Base-by-base conservation (phyloP, 495 filamentous ascomycete species). In the Bombardia bombarda region DNA sequence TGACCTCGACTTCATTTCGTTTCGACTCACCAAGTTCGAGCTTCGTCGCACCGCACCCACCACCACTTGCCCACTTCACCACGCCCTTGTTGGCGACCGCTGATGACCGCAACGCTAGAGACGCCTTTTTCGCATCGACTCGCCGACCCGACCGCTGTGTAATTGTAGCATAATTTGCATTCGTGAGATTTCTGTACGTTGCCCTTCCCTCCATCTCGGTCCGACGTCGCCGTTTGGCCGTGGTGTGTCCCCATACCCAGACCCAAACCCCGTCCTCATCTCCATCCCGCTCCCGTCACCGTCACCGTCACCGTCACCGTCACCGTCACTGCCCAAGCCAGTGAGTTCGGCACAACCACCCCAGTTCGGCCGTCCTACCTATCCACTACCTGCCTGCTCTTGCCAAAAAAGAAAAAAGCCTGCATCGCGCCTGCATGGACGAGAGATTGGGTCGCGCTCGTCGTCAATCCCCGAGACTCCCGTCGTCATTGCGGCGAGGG, bases 161-260 rank as follows among this genome's bases (percentile, higher is more conserved):
- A 51, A 55, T 48, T 55, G 48, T 57, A 57, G 32, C 51, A 50
- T 57, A 55, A 47, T 46, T 46, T 26, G 52, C 46, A 52, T 55
- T 50, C 43, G 37, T 41, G 46, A 50, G 40, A 35, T 48, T 58
- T 55, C 43, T 46, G 51, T 55, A 51, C 23, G 49, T 56, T 36
- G 41, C 32, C 16, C 16, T 44, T 24, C 7, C 32, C 32, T 36
- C 31, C 25, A 13, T 19, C 35, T 20, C 35, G n/a, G n/a, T n/a
- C 30, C 30, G 13, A 13, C 18, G n/a, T 31, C 21, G 28, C 12
- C 26, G 16, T 9, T 14, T 30, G 4, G 8, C 18, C 19, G 7
- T 33, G 40, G 21, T 9, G 9, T 10, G 9, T 28, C 13, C 9
- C 9, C 13, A 2, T 10, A 28, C 26, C 26, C 26, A 13, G 26